A percentile compares a stretch with the other conserved stretches of the same genome.
Evolutionary conservation across 352 stramenopile species (phyloP).

Genomic region (Pythium chondricola): DNA sequence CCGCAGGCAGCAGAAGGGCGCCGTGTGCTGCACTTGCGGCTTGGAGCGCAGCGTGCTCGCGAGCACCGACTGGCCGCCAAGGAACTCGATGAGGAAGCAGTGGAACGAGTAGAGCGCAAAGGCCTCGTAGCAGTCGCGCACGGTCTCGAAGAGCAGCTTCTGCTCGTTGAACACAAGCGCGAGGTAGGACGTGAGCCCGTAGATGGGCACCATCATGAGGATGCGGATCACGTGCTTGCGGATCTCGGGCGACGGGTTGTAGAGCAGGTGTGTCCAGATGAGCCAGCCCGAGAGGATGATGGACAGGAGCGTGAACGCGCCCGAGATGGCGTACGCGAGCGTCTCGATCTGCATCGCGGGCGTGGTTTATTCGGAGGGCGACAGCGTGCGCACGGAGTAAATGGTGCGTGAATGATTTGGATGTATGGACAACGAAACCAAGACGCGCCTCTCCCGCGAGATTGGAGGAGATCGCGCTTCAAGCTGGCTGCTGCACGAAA

Average conservation of each 20-base stretch:
- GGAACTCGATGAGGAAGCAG: slow-evolving; percentile 89
- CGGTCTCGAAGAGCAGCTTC: slow-evolving; percentile 87
- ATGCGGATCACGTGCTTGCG: slow-evolving; percentile 92
- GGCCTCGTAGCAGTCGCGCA: slow-evolving; percentile 91
- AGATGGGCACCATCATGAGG: slow-evolving; percentile 92
- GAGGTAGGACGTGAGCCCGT: slow-evolving; percentile 88
- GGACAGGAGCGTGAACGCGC: slow-evolving; percentile 79
- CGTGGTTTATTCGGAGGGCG: neutral
- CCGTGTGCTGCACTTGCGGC: slow-evolving; percentile 69
- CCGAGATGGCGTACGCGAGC: slow-evolving; percentile 82
- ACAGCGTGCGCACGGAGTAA: neutral
- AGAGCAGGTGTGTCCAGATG: slow-evolving; percentile 85
- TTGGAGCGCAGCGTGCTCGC: slow-evolving; percentile 84
- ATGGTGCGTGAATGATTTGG: neutral
- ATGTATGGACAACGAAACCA: neutral
- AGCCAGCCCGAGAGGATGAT: slow-evolving; percentile 83
- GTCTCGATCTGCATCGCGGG: slow-evolving; percentile 80
- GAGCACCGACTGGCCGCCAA: slow-evolving; percentile 78
- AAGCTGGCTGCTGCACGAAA: neutral
- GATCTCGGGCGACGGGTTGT: slow-evolving; percentile 75
- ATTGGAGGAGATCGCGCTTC: no score
- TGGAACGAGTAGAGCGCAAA: slow-evolving; percentile 93
- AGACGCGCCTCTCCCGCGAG: no score
- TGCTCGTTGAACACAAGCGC: slow-evolving; percentile 87
- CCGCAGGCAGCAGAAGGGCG: slow-evolving; percentile 83